Evolutionary conservation across 192 early-diverging fungal genomes (phyloP), one percentile per base, ranked within the genome.

Genomic region (Backusella circina): DNA sequence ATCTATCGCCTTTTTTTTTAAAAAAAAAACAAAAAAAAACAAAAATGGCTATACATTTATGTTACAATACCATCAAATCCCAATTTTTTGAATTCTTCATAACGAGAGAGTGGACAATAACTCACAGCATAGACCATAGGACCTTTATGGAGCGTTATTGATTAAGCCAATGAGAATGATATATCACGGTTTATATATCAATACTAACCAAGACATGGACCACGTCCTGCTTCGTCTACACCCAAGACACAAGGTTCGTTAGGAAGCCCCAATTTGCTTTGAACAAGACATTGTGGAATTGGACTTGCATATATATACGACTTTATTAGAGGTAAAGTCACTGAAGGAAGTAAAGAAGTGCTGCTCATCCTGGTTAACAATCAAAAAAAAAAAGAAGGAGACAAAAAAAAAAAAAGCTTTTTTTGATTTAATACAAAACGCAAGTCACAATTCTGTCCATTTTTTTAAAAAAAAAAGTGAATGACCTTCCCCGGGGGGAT

Each of bases 91-190:
- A 98, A 81, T 41, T 88, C 75, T 1, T 90, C 83, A 73, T 92
- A 88, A 38, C 87, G 84, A 2, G 86, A 84, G 1, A 93, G 66
- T 0, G 90, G 88, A 57, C 91, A 93, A 77, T 92, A 99, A 57
- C 93, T 91, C n/a, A 93, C 84, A 1, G 94, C 94, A 80, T 99
- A 99, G 0, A 99, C 97, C 98, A 99, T 99, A 9, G 97, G 95
- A 1, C 95, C 93, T 91, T 69, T 12, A 31, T 41, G 8, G 21
- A 33, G 44, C n/a, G n/a, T n/a, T n/a, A n/a, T 41, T 41, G 13
- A 41, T 41, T 41, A 41, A 38, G 39, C 39, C 39, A 41, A 41
- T 41, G 13, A 2, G 13, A 41, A 41, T 37, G 8, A 37, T 37
- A 9, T 51, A 31, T 10, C 36, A 38, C 9, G 9, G 2, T 12